A percentile compares a stretch with the other conserved stretches of the same genome.
These are phyloP conservation scores for Xylaria castorea DNA, from an alignment of 495 filamentous ascomycete genomes.

Conservation along the genomic window DNA sequence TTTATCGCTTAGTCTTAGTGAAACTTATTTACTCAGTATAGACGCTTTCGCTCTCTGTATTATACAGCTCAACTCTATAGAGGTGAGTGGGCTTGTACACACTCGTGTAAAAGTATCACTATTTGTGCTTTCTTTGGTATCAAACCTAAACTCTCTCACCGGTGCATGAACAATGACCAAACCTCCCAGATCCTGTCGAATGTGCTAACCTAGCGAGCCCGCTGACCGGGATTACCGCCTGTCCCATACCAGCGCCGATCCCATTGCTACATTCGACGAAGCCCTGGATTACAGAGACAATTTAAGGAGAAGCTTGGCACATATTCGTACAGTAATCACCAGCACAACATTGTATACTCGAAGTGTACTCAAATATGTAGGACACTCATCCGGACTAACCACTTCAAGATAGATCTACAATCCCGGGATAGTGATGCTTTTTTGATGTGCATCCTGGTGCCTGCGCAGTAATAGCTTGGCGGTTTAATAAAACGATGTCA, in stretches of 20 bases:
- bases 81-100: background rate
- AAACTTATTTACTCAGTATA: background rate
- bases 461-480: background rate
- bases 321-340: constrained; percentile 18
- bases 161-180: background rate
- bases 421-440: constrained; percentile 2
- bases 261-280: background rate
- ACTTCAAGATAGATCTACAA: constrained; percentile 13
- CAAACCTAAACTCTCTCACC: background rate
- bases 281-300: background rate
- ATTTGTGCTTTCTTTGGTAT: background rate
- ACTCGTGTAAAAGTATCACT: background rate
- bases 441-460: background rate
- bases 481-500: background rate
- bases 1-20: constrained; percentile 18
- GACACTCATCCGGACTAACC: background rate
- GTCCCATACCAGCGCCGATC: constrained; percentile 9
- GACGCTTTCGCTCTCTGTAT: background rate
- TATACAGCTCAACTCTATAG: background rate
- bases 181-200: background rate
- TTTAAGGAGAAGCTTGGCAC: constrained; percentile 18
- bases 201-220: constrained; percentile 8
- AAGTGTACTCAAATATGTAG: constrained; percentile 6
- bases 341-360: background rate
- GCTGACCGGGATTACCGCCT: constrained; percentile 1